Conservation (phyloP, 352 stramenopile genomes). For the Phytopythium delawarense region DNA sequence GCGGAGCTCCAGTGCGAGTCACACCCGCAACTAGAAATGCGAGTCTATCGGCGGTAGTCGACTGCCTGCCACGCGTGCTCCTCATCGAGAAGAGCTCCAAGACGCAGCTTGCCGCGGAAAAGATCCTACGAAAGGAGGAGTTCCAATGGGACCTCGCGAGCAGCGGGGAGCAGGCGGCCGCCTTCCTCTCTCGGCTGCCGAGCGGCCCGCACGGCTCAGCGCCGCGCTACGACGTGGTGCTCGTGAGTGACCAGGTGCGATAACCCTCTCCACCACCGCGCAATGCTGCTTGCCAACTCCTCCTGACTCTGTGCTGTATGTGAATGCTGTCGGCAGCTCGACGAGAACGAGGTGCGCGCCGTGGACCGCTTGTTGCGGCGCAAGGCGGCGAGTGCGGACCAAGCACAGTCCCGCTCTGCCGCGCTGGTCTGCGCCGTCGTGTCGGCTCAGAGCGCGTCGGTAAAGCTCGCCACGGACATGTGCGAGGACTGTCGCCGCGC, state of each 20-base stretch:
- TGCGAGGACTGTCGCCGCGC: conserved; percentile 40
- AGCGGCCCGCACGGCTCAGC: conserved; percentile 1
- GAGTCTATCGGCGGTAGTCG: conserved; percentile 46
- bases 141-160: conserved; percentile 70
- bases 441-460: conserved; percentile 22
- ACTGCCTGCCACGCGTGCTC: conserved; percentile 57
- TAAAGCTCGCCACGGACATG: conserved; percentile 48
- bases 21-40: conserved; percentile 55
- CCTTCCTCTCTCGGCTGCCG: conserved; percentile 33
- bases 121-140: conserved; percentile 48
- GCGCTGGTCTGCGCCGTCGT: conserved; percentile 44
- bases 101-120: conserved; percentile 56
- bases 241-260: conserved; percentile 53
- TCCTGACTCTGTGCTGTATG: neutral
- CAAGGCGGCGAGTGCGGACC: conserved; percentile 20
- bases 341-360: conserved; percentile 39
- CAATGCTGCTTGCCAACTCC: neutral
- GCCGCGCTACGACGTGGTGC: conserved; percentile 41
- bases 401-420: conserved; percentile 8
- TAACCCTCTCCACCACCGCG: neutral
- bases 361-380: conserved; percentile 47
- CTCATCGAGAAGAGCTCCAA: conserved; percentile 51
- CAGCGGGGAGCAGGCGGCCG: conserved; percentile 47
- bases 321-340: conserved; percentile 22
- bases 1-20: conserved; percentile 43